These are phyloP conservation scores for Schizothecium vesticola DNA, from an alignment of 495 filamentous ascomycete genomes.

Conservation along the genomic window DNA sequence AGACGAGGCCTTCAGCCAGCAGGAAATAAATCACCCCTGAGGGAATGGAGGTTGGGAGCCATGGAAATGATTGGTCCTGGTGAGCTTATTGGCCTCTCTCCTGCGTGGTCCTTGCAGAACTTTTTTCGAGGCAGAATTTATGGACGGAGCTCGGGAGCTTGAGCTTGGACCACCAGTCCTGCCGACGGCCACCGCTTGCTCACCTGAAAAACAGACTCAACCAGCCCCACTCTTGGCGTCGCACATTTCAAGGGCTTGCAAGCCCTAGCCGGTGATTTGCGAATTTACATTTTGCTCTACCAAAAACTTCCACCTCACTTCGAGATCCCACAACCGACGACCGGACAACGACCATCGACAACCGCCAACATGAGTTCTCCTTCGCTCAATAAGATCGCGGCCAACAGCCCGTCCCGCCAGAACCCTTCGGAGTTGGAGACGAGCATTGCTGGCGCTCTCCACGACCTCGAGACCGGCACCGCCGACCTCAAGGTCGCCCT, in stretches of 20 bases:
- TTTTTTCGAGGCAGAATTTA: background rate
- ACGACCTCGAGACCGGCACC: conserved; percentile 97
- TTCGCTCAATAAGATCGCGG: conserved; percentile 93
- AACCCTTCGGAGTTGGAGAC: conserved; percentile 93
- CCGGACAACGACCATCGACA: conserved; percentile 23
- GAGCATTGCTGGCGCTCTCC: conserved; percentile 88
- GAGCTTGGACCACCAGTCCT: conserved; percentile 20
- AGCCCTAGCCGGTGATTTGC: conserved; percentile 23
- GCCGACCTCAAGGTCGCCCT: conserved; percentile 89
- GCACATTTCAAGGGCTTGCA: conserved; percentile 22
- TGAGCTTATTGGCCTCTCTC: background rate
- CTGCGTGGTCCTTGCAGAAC: background rate
- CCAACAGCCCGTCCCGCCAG: conserved; percentile 88
- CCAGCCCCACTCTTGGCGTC: background rate
- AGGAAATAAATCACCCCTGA: background rate
- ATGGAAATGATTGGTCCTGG: background rate
- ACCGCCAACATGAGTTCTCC: conserved; percentile 49
- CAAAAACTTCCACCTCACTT: conserved; percentile 3
- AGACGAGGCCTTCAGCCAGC: background rate
- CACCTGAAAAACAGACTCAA: too few relatives aligned
- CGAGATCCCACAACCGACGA: conserved; percentile 10
- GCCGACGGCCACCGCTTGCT: conserved; percentile 1
- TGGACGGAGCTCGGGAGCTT: background rate
- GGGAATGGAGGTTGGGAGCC: background rate
- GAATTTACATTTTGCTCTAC: conserved; percentile 13